phyloP scores from a whole-genome alignment of 306 rosid species.

The Senna tora region DNA sequence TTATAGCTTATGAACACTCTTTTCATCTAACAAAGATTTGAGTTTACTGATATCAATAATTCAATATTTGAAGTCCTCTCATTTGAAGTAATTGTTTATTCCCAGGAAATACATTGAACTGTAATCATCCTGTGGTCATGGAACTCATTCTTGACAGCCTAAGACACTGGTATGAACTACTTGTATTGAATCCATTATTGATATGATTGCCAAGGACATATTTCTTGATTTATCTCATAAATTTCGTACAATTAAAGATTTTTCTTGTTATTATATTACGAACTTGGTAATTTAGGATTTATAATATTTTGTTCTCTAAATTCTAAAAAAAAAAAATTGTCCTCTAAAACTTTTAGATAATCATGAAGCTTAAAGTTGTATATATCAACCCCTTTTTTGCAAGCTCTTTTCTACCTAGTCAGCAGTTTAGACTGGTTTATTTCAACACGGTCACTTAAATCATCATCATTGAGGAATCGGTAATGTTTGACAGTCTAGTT shows the following conservation, averaged over 20 bases:
- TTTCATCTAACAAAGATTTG: conserved; percentile 23
- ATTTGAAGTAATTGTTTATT: conserved; percentile 36
- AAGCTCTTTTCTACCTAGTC: conserved; percentile 19
- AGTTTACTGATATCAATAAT: conserved; percentile 30
- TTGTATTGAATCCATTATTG: not conserved
- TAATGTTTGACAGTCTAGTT: conserved; percentile 15
- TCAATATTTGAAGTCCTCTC: conserved; percentile 35
- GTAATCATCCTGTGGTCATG: conserved; percentile 96
- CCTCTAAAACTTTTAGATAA: conserved; percentile 16
- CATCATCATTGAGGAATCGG: not conserved
- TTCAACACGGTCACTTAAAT: conserved; percentile 21
- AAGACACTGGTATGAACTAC: conserved; percentile 80
- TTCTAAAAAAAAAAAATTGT: too few species aligned
- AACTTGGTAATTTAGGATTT: conserved; percentile 29
- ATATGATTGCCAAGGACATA: conserved; percentile 29
- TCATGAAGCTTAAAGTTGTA: conserved; percentile 26
- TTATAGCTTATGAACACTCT: conserved; percentile 3
- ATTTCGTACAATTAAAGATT: conserved; percentile 21
- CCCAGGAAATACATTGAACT: conserved; percentile 90
- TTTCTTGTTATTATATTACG: conserved; percentile 27
- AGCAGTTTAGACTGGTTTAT: not conserved
- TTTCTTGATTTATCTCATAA: conserved; percentile 15
- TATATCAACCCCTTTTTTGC: conserved; percentile 10
- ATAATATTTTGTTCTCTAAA: conserved; percentile 12
- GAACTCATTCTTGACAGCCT: conserved; percentile 92